phyloP scores from a whole-genome alignment of 805 yeast species.

The Cephaloascus albidus region DNA sequence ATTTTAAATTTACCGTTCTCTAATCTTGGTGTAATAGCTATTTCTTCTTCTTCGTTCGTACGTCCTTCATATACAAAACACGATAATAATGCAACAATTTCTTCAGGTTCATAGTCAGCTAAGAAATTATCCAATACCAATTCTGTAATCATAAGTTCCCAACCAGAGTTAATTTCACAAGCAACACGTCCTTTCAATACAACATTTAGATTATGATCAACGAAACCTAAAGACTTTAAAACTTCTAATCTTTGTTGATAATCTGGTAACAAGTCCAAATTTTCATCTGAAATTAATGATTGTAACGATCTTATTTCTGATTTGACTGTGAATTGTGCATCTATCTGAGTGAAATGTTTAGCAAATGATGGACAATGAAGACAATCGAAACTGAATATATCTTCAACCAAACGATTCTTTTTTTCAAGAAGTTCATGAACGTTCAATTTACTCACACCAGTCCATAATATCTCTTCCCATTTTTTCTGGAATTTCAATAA shows the following conservation, averaged over 20 bases:
- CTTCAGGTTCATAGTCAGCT: constrained; percentile 91
- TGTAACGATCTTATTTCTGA: constrained; percentile 46
- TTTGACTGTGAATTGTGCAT: constrained; percentile 34
- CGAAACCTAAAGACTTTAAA: constrained; percentile 66
- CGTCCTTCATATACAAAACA: constrained; percentile 91
- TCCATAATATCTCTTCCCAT: constrained; percentile 36
- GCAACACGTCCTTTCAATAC: constrained; percentile 88
- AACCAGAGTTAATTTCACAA: constrained; percentile 86
- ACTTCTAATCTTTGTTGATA: constrained; percentile 84
- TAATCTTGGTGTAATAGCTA: constrained; percentile 65
- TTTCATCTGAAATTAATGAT: constrained; percentile 71
- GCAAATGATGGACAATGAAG: constrained; percentile 33
- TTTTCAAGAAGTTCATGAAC: constrained; percentile 26
- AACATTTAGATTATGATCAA: constrained; percentile 69
- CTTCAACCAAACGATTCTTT: constrained; percentile 21
- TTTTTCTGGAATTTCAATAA: constrained; percentile 25
- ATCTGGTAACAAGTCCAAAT: constrained; percentile 83
- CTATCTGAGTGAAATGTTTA: constrained; percentile 32
- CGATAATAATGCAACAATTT: constrained; percentile 89
- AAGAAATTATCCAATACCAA: constrained; percentile 83
- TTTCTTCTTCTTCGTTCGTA: constrained; percentile 52
- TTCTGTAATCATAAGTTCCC: constrained; percentile 86
- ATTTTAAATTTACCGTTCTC: constrained; percentile 63
- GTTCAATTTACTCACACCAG: constrained; percentile 17
- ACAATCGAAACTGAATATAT: constrained; percentile 15